Base-by-base conservation (phyloP, 495 filamentous ascomycete species). In the Xylaria nigripes region DNA sequence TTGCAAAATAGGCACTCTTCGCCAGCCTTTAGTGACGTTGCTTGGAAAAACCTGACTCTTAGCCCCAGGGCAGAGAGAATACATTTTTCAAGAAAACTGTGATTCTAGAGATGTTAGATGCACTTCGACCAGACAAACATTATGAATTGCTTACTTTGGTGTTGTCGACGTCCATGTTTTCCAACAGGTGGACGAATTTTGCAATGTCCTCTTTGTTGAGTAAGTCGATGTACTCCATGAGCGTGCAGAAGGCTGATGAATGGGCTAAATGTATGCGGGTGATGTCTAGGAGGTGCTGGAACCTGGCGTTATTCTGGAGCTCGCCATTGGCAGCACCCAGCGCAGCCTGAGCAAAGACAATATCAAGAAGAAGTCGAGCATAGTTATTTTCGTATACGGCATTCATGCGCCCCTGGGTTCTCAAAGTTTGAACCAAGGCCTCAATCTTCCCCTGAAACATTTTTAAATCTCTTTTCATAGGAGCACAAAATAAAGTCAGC, bases 211-310 rank as follows among this genome's bases (percentile, higher is more conserved):
- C 54, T 22, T 62, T 60, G 12, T 53, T 53, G 13, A 74, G 61
- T 1, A 61, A 46, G 9, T 67, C 55, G 13, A 74, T 49, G 32
- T 64, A 69, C 2, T 32, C 47, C 48, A 66, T 69, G n/a, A 74
- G 24, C 22, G 71, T 70, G 19, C 62, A 56, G 50, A 75, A 69
- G 8, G 60, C 68, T 2, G 61, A 51, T 8, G 70, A 48, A 10
- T 61, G 63, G 4, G 66, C 57, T 48, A 62, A 70, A 48, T 71
- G 63, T 22, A 65, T 50, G 9, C 68, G 56, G 7, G 74, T 43
- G 30, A 71, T 66, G 2, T 63, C 38, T 4, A 55, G 53, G 19
- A 77, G 54, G 18, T 66, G n/a, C 9, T 12, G 36, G 19, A 50
- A 24, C n/a, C 32, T 42, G 19, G 36, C 4, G 10, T 12, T 44